Conservation (phyloP, 2,329 filamentous ascomycete genomes). For the Berkeleyomyces rouxiae region DNA sequence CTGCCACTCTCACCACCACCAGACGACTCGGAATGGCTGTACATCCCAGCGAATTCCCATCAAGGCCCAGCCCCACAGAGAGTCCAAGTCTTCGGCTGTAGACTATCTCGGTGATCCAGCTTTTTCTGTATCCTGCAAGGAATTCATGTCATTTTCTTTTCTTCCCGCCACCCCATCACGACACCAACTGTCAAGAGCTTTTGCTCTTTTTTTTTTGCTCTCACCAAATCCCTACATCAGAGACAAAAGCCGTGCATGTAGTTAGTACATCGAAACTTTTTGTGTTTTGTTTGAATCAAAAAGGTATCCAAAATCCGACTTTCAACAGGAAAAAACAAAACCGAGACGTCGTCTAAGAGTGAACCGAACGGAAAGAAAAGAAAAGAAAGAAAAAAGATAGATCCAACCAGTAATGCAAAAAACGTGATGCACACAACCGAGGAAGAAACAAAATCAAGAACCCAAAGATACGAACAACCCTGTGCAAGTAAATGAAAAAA, state of each 20-base stretch:
- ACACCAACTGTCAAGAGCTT: too few species aligned
- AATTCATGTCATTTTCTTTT: too few species aligned
- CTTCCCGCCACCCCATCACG: too few species aligned
- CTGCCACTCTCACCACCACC: too few species aligned
- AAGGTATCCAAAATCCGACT: conserved; percentile 3
- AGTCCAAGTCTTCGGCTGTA: too few species aligned
- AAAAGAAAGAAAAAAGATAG: neutral
- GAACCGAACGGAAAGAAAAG: neutral
- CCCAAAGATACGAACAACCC: neutral
- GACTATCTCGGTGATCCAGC: too few species aligned
- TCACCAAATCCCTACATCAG: neutral
- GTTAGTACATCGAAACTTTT: neutral
- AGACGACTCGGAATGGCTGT: too few species aligned
- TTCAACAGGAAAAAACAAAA: neutral
- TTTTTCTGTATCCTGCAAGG: too few species aligned
- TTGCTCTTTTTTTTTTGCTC: too few species aligned
- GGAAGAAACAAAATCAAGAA: neutral
- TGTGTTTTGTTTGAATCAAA: neutral
- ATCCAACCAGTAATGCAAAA: neutral
- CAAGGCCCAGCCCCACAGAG: too few species aligned
- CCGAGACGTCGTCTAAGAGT: neutral
- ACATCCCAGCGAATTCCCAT: too few species aligned
- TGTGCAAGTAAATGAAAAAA: neutral
- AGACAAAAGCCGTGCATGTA: neutral
- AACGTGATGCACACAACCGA: neutral